Evolutionary conservation across 2,329 filamentous ascomycete genomes (phyloP).

Genomic region (Cladosporium cucumerinum): DNA sequence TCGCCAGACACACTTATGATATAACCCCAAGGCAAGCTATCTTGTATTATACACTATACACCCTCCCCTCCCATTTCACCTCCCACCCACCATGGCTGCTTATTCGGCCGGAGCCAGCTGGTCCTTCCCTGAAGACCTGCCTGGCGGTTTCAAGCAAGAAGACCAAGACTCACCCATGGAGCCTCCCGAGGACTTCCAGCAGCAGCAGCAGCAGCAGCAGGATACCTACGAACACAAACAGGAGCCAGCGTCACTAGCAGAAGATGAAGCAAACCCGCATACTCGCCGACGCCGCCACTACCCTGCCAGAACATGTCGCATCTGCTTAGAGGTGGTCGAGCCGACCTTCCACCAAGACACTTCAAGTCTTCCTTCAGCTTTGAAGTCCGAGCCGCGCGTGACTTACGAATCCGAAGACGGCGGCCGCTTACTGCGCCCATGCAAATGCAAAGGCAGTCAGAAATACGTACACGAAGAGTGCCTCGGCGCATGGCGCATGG

Average conservation of each 20-base stretch:
- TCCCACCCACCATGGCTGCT: slow-evolving; percentile 39
- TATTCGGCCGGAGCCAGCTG: slow-evolving; percentile 41
- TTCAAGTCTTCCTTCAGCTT: slow-evolving; percentile 48
- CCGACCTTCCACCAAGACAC: slow-evolving; percentile 55
- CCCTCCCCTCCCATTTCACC: neutral
- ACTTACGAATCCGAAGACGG: slow-evolving; percentile 68
- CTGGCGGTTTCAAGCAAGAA: slow-evolving; percentile 31
- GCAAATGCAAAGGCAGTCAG: slow-evolving; percentile 87
- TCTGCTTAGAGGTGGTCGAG: slow-evolving; percentile 73
- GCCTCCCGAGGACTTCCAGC: slow-evolving; percentile 13
- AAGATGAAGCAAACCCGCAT: slow-evolving; percentile 21
- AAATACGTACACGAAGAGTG: slow-evolving; percentile 94
- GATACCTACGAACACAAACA: slow-evolving; percentile 18
- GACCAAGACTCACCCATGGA: slow-evolving; percentile 19
- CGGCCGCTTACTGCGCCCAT: slow-evolving; percentile 80
- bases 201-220: slow-evolving; percentile 9
- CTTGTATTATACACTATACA: neutral
- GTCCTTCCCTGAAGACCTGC: slow-evolving; percentile 47
- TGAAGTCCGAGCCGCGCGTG: slow-evolving; percentile 57
- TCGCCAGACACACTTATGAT: slow-evolving; percentile 1
- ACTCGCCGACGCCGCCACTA: slow-evolving; percentile 51
- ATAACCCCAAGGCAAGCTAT: slow-evolving; percentile 11
- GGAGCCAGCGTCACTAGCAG: slow-evolving; percentile 6
- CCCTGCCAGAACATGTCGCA: slow-evolving; percentile 75
- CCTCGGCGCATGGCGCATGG: slow-evolving; percentile 74